Evolutionary conservation across 768 basidiomycete genomes (phyloP).

Genomic region (Boletus pseudopeckii): DNA sequence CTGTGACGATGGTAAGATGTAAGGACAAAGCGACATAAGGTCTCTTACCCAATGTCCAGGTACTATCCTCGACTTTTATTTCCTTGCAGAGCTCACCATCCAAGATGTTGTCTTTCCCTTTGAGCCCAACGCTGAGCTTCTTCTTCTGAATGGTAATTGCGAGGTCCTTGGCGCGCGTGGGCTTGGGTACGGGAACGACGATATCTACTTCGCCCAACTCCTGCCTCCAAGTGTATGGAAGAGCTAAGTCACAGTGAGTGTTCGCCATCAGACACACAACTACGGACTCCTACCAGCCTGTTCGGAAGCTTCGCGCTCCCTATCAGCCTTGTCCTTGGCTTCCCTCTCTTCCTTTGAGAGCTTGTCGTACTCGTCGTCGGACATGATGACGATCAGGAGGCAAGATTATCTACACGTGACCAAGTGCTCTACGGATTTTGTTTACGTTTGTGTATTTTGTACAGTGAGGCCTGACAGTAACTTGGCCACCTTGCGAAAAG

Average conservation of each 20-base stretch:
- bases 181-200: conserved; percentile 78
- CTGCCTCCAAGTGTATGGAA: conserved; percentile 93
- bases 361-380: conserved; percentile 65
- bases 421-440: conserved; percentile 6
- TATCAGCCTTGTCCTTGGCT: conserved; percentile 61
- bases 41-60: conserved; percentile 85
- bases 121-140: conserved; percentile 78
- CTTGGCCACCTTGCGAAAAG: conserved; percentile 11
- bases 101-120: conserved; percentile 81
- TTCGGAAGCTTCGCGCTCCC: conserved; percentile 68
- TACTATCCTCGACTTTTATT: conserved; percentile 94
- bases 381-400: conserved; percentile 28
- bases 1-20: conserved; percentile 38
- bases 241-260: conserved; percentile 42
- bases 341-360: conserved; percentile 76
- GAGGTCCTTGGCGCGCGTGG: conserved; percentile 79
- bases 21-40: neutral
- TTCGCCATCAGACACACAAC: conserved; percentile 19
- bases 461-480: conserved; percentile 19
- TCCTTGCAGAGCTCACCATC: conserved; percentile 91
- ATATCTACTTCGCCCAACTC: conserved; percentile 86
- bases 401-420: conserved; percentile 31
- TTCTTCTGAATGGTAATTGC: conserved; percentile 73
- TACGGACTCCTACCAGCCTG: conserved; percentile 67
- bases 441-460: conserved; percentile 35